Evolutionary conservation across 768 basidiomycete genomes (phyloP).

Genomic region (Strobilomyces dryophilus): DNA sequence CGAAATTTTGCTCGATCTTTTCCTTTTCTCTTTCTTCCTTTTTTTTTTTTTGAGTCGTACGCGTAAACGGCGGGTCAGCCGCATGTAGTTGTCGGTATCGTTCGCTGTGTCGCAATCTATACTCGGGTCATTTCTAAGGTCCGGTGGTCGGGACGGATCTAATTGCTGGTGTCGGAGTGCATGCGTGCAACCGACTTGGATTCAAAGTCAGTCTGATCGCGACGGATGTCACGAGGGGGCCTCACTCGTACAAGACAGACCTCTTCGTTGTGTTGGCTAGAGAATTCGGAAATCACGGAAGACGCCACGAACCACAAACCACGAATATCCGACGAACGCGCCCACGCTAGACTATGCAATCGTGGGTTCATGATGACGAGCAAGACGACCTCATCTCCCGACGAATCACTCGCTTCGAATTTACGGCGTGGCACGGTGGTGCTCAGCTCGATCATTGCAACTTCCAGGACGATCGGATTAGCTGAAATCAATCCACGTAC

Average conservation of each 20-base stretch:
- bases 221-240: no score
- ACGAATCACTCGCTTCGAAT: conserved; percentile 95
- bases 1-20: conserved; percentile 6
- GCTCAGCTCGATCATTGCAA: conserved; percentile 78
- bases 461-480: conserved; percentile 51
- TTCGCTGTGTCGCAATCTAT: conserved; percentile 11
- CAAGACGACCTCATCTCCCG: conserved; percentile 95
- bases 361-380: conserved; percentile 88
- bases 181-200: no score
- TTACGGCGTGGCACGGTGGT: conserved; percentile 92
- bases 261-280: conserved; percentile 46
- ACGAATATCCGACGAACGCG: no score
- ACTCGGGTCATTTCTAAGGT: background rate
- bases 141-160: no score
- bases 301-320: conserved; percentile 69
- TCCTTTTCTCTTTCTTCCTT: background rate
- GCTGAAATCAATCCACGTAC: conserved; percentile 67
- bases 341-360: conserved; percentile 72
- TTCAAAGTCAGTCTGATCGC: no score
- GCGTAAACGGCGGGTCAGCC: conserved; percentile 6
- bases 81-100: conserved; percentile 22
- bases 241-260: no score
- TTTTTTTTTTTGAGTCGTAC: background rate
- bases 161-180: no score
- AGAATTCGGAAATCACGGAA: conserved; percentile 1